These are phyloP conservation scores for Annulohypoxylon moriforme DNA, from an alignment of 495 filamentous ascomycete genomes.

Conservation along the genomic window DNA sequence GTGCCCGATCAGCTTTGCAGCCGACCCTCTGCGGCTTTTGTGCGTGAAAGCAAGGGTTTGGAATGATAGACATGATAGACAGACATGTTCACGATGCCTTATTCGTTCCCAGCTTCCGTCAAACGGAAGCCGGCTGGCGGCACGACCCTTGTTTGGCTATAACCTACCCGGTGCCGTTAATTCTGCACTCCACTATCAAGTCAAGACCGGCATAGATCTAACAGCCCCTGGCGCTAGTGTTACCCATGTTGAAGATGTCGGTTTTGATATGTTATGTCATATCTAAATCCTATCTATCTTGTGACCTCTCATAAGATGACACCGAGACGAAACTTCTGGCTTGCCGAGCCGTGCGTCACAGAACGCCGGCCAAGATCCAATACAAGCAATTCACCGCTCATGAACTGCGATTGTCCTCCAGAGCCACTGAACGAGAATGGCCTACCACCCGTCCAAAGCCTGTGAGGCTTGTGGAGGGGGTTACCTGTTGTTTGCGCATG, in stretches of 20 bases:
- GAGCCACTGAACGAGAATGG: constrained; percentile 19
- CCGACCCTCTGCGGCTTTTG: constrained; percentile 38
- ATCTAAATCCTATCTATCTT: constrained; percentile 24
- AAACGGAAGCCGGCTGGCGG: constrained; percentile 26
- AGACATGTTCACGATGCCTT: constrained; percentile 4
- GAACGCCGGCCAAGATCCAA: constrained; percentile 25
- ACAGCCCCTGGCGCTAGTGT: constrained; percentile 21
- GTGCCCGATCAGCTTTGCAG: constrained; percentile 25
- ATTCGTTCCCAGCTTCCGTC: constrained; percentile 23
- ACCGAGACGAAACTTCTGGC: neutral
- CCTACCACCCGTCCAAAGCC: constrained; percentile 30
- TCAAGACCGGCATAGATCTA: constrained; percentile 29
- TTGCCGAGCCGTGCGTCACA: constrained; percentile 25
- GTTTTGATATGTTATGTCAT: constrained; percentile 35
- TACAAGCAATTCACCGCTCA: constrained; percentile 16
- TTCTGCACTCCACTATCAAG: constrained; percentile 12
- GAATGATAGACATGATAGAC: neutral
- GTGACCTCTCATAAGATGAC: constrained; percentile 30
- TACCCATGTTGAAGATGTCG: neutral
- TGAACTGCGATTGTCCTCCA: constrained; percentile 14
- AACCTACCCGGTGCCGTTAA: constrained; percentile 29
- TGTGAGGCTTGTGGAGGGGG: constrained; percentile 19
- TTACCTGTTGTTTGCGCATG: constrained; percentile 39
- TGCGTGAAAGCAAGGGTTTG: constrained; percentile 31
- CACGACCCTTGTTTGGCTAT: constrained; percentile 22